phyloP scores from a whole-genome alignment of 306 rosid genomes.

The Rosa rugosa region DNA sequence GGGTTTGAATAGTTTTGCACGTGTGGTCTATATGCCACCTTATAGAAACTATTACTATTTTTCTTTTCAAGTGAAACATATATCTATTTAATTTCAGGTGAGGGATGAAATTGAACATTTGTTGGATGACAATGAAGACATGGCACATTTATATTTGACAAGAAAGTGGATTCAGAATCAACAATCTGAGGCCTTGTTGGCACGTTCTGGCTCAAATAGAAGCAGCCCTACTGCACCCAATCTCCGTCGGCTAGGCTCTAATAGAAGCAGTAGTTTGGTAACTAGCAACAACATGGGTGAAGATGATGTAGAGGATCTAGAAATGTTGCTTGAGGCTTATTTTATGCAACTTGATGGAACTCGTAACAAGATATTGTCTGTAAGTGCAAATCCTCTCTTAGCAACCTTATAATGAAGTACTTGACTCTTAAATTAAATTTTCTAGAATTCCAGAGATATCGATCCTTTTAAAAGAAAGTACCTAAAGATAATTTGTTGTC shows the following conservation, averaged over 20 bases:
- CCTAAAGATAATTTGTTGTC: background rate
- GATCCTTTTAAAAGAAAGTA: background rate
- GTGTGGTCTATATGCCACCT: background rate
- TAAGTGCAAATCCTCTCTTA: constrained; percentile 39
- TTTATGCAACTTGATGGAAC: constrained; percentile 98
- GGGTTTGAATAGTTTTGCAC: background rate
- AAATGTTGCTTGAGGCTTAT: constrained; percentile 98
- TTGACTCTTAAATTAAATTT: background rate
- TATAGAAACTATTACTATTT: background rate
- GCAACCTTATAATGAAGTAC: background rate
- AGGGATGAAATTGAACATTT: constrained; percentile 95
- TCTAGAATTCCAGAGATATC: background rate
- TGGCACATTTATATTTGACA: constrained; percentile 92
- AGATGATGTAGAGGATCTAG: constrained; percentile 88
- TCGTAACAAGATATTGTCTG: constrained; percentile 95
- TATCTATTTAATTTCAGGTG: constrained; percentile 49
- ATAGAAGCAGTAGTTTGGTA: constrained; percentile 65
- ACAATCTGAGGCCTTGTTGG: constrained; percentile 62
- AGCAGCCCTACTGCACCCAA: constrained; percentile 29
- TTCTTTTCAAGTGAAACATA: background rate
- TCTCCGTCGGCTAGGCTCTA: constrained; percentile 61
- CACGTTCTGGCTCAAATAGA: constrained; percentile 49
- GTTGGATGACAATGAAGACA: constrained; percentile 92
- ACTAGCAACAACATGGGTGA: constrained; percentile 60
- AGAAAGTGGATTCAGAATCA: constrained; percentile 85